phyloP scores from a whole-genome alignment of 768 basidiomycete species.

The Pilatotrama ljubarskyi region DNA sequence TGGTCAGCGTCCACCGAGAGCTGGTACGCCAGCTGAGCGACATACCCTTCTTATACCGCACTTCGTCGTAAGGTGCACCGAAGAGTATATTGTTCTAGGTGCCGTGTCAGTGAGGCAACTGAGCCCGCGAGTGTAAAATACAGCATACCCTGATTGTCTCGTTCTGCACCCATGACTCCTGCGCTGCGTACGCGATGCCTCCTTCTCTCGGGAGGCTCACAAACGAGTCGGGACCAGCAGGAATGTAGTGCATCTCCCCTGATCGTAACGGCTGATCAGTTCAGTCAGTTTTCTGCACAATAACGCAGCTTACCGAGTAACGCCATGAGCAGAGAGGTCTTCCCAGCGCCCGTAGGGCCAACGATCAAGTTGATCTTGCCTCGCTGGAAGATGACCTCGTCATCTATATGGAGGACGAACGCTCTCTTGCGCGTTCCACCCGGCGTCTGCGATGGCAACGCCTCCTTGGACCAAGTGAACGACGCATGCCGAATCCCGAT shows the following conservation, averaged over 20 bases:
- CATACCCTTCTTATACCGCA: conserved; percentile 26
- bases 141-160: conserved; percentile 39
- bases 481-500: conserved; percentile 21
- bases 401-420: conserved; percentile 51
- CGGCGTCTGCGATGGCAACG: background rate
- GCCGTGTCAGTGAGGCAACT: background rate
- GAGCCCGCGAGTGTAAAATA: background rate
- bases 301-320: conserved; percentile 15
- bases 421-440: conserved; percentile 29
- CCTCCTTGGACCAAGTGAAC: conserved; percentile 21
- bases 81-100: conserved; percentile 30
- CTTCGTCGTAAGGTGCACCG: conserved; percentile 29
- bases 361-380: conserved; percentile 55
- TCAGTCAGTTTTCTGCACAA: background rate
- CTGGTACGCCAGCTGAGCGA: background rate
- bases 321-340: conserved; percentile 53
- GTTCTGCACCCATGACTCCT: conserved; percentile 53
- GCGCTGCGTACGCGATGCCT: conserved; percentile 49
- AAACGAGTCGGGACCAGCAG: conserved; percentile 35
- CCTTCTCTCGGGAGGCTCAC: conserved; percentile 44
- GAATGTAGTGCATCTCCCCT: conserved; percentile 36
- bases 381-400: conserved; percentile 51
- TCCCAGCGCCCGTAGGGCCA: conserved; percentile 59
- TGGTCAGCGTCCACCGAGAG: background rate
- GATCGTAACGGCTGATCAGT: background rate